Evolutionary conservation across 805 yeast genomes (phyloP).

Genomic region (Schwanniomyces polymorphus): DNA sequence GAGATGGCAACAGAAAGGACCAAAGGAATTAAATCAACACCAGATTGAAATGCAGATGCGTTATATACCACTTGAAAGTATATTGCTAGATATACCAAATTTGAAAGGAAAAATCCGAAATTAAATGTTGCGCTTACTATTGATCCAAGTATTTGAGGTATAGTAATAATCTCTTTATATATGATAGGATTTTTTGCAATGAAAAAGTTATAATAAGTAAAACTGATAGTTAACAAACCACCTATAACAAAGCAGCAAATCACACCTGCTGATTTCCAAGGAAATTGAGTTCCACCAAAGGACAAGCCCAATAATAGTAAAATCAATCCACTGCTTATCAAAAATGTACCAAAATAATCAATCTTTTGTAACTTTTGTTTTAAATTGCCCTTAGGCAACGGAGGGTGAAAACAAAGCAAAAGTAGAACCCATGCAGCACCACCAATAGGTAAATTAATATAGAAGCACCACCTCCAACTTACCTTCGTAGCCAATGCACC

Average conservation of each 20-base stretch:
- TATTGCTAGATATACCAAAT: slow-evolving; percentile 31
- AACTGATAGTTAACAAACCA: slow-evolving; percentile 30
- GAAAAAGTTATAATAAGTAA: slow-evolving; percentile 42
- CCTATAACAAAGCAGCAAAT: slow-evolving; percentile 51
- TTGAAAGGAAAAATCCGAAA: slow-evolving; percentile 41
- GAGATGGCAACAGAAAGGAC: slow-evolving; percentile 32
- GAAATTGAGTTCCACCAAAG: slow-evolving; percentile 51
- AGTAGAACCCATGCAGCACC: slow-evolving; percentile 46
- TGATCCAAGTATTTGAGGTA: slow-evolving; percentile 37
- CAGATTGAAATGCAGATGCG: slow-evolving; percentile 36
- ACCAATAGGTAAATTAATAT: slow-evolving; percentile 66
- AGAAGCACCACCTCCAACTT: slow-evolving; percentile 80
- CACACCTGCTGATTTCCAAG: slow-evolving; percentile 59
- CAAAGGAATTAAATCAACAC: slow-evolving; percentile 36
- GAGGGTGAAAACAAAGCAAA: slow-evolving; percentile 46
- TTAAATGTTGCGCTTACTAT: slow-evolving; percentile 34
- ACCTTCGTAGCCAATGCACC: slow-evolving; percentile 61
- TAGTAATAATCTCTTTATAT: slow-evolving; percentile 38
- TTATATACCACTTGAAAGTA: slow-evolving; percentile 40
- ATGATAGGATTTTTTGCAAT: slow-evolving; percentile 48
- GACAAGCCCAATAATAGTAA: slow-evolving; percentile 50
- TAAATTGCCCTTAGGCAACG: slow-evolving; percentile 39
- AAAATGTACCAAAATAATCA: slow-evolving; percentile 50
- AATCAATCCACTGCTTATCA: slow-evolving; percentile 44
- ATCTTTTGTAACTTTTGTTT: slow-evolving; percentile 38